Evolutionary conservation across 176 grass and related monocot genomes (phyloP), one percentile per base, ranked within the genome.

Genomic region (Phragmites australis): DNA sequence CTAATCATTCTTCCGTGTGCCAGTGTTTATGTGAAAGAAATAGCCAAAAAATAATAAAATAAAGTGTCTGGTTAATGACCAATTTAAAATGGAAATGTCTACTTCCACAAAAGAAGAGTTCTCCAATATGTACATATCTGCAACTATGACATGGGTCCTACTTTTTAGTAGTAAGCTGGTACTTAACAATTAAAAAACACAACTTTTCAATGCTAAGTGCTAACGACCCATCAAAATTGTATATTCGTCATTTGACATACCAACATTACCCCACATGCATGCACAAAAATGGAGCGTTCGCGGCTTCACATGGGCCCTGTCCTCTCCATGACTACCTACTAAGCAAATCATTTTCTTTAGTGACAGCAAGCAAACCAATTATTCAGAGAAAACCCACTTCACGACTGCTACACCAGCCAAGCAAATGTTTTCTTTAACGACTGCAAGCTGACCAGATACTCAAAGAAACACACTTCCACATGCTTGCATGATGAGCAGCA

Each of bases 291-390:
- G 40, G 34, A 77, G 42, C 68, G 15, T 8, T 65, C 2, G 77
- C 15, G 42, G 37, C n/a, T 48, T 83, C 74, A 79, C 49, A 87
- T 83, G 81, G 46, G 30, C 4, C 50, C 22, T 72, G 83, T 47
- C 46, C 46, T 18, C 45, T 56, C 58, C 19, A 31, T 10, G 23
- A 56, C 22, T 67, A 73, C 67, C 46, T 14, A 51, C 44, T 79
- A 43, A 80, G 32, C 70, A 81, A 62, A 51, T 69, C 58, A 3
- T 6, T 76, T 88, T 81, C 60, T 68, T 56, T 40, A 17, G 10
- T 22, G 74, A 15, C 45, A 72, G 59, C 64, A 82, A 54, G 62
- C 73, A 68, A 23, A 29, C 53, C 25, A 67, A 42, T 70, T 70
- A 47, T 67, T 74, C 39, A 70, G 63, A 75, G 43, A 31, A 37